phyloP scores from a whole-genome alignment of 805 yeast genomes.

The Phaffomyces antillensis region DNA sequence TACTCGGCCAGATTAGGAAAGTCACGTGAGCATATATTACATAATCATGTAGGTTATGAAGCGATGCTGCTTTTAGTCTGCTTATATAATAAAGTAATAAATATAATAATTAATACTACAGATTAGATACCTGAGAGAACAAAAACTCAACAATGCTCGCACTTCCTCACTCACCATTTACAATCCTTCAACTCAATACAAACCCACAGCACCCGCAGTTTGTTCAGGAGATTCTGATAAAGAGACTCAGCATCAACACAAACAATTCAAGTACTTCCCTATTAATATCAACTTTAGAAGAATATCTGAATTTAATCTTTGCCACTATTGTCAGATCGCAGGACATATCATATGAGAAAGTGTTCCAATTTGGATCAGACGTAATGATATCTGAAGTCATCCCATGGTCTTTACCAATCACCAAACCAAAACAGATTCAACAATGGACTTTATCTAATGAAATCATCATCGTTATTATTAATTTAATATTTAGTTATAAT shows the following conservation, averaged over 20 bases:
- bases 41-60: too few relatives aligned
- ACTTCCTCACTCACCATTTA: slow-evolving; percentile 1
- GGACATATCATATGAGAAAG: not conserved
- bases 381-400: not conserved
- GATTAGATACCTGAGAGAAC: too few relatives aligned
- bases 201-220: not conserved
- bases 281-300: slow-evolving; percentile 7
- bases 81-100: too few relatives aligned
- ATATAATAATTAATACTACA: too few relatives aligned
- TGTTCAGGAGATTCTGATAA: slow-evolving; percentile 3
- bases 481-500: slow-evolving; percentile 9
- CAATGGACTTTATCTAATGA: slow-evolving; percentile 18
- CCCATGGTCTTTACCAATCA: slow-evolving; percentile 15
- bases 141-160: not conserved
- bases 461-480: slow-evolving; percentile 10
- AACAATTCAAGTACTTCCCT: slow-evolving; percentile 2
- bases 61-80: too few relatives aligned
- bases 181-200: not conserved
- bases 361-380: not conserved
- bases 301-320: slow-evolving; percentile 7
- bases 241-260: slow-evolving; percentile 2
- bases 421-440: not conserved
- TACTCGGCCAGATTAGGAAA: too few relatives aligned
- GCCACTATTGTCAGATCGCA: not conserved
- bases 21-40: too few relatives aligned